A percentile compares a stretch with the other conserved stretches of the same genome.
These are phyloP conservation scores for Fistulina hepatica DNA, from an alignment of 1,284 basidiomycete genomes.

Conservation along the genomic window DNA sequence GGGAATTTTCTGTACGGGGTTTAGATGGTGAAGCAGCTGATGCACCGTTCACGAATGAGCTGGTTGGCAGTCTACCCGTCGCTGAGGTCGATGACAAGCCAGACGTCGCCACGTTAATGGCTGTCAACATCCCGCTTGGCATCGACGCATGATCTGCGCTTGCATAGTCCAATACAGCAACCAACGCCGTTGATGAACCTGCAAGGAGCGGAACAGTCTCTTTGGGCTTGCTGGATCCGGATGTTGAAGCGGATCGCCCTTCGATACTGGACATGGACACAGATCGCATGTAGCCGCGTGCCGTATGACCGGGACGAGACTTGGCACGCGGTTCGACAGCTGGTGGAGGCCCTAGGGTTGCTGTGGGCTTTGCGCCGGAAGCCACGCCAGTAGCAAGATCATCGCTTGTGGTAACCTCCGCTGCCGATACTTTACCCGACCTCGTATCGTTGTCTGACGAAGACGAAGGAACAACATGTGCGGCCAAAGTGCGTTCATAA, in stretches of 20 bases:
- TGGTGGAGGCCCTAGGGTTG: no score
- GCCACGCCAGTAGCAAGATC: background rate
- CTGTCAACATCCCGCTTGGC: slow-evolving; percentile 22
- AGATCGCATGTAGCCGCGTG: no score
- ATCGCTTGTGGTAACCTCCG: background rate
- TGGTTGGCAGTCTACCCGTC: no score
- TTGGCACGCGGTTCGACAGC: slow-evolving; percentile 4
- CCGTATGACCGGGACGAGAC: slow-evolving; percentile 6
- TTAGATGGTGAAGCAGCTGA: no score
- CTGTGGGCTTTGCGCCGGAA: slow-evolving; percentile 3
- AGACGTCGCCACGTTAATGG: no score
- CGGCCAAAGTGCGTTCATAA: slow-evolving; percentile 50
- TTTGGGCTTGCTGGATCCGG: slow-evolving; percentile 4
- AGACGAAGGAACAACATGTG: slow-evolving; percentile 35
- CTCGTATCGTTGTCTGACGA: slow-evolving; percentile 7
- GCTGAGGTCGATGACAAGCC: no score
- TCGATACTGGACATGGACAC: slow-evolving; percentile 10
- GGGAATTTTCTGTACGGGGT: no score
- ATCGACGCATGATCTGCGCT: no score
- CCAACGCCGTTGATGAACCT: slow-evolving; percentile 60
- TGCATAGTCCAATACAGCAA: slow-evolving; percentile 53
- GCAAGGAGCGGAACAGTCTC: slow-evolving; percentile 34
- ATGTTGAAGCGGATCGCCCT: background rate
- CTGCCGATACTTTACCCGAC: slow-evolving; percentile 6
- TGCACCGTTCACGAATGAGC: no score